Percentiles rank a stretch among this genome's conserved stretches.
phyloP scores from a whole-genome alignment of 2,329 filamentous ascomycete genomes.

The Claviceps sp. region DNA sequence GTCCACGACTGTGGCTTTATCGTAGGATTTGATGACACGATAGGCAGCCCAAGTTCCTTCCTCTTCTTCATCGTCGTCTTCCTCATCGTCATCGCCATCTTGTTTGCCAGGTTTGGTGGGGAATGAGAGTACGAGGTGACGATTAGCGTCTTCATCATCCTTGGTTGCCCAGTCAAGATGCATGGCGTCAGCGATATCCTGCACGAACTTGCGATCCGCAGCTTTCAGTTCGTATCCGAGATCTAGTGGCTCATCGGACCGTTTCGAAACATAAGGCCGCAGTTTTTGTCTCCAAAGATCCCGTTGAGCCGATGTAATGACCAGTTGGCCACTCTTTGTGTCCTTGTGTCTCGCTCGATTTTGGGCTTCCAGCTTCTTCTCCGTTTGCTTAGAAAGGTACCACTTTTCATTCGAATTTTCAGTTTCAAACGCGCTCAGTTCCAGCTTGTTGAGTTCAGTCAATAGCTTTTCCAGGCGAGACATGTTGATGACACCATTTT shows the following conservation, averaged over 20 bases:
- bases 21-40: conserved; percentile 79
- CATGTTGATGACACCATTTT: conserved; percentile 84
- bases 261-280: conserved; percentile 67
- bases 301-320: conserved; percentile 69
- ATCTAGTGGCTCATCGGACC: conserved; percentile 52
- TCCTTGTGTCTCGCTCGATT: conserved; percentile 41
- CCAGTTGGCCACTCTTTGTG: conserved; percentile 44
- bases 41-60: conserved; percentile 77
- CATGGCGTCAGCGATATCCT: conserved; percentile 61
- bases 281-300: conserved; percentile 68
- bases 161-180: conserved; percentile 44
- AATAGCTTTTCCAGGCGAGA: conserved; percentile 64
- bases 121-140: conserved; percentile 37
- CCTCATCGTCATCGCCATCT: conserved; percentile 29
- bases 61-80: conserved; percentile 36
- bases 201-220: conserved; percentile 82
- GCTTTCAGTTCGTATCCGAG: conserved; percentile 62
- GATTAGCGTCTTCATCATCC: conserved; percentile 41
- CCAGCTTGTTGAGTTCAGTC: conserved; percentile 74
- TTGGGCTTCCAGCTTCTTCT: conserved; percentile 47
- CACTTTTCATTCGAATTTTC: conserved; percentile 82
- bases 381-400: conserved; percentile 76
- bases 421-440: conserved; percentile 83
- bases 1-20: conserved; percentile 78
- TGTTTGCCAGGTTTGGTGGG: conserved; percentile 40